These are phyloP conservation scores for Psidium friedrichsthalianum DNA, from an alignment of 345 rosid species.

Conservation along the genomic window DNA sequence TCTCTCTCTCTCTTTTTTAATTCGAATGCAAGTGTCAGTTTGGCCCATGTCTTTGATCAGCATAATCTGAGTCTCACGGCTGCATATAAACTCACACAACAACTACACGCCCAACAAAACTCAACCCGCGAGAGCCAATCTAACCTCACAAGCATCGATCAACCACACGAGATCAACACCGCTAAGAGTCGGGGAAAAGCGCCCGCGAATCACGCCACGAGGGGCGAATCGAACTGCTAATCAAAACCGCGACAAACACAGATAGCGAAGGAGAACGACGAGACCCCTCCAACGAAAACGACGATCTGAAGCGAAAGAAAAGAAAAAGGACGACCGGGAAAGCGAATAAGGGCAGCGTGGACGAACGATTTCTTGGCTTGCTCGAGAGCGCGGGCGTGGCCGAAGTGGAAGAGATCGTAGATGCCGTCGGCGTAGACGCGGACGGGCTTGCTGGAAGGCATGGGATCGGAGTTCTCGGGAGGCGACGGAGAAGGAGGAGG, in stretches of 20 bases:
- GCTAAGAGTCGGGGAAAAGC: background rate
- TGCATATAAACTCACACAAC: background rate
- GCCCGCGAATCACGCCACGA: background rate
- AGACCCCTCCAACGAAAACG: background rate
- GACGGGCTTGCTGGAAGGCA: conserved; percentile 45
- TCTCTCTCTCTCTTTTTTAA: no score
- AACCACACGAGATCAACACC: background rate
- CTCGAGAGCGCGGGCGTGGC: conserved; percentile 94
- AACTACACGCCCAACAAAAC: background rate
- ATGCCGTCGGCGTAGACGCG: conserved; percentile 98
- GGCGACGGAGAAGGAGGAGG: background rate
- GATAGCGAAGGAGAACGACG: no score
- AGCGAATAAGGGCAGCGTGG: background rate
- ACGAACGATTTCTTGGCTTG: conserved; percentile 84
- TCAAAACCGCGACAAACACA: no score
- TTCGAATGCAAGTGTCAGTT: background rate
- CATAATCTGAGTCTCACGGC: background rate
- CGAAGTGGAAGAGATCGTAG: conserved; percentile 97
- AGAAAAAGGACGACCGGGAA: background rate
- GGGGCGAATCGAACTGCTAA: no score
- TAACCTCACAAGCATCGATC: background rate
- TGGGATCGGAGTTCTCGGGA: background rate
- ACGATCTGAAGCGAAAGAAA: background rate
- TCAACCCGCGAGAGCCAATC: background rate
- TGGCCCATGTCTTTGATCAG: background rate